Percentiles rank a stretch among this genome's conserved stretches.
phyloP scores from a whole-genome alignment of 2,329 filamentous ascomycete genomes.

The Aspergillus sp. region DNA sequence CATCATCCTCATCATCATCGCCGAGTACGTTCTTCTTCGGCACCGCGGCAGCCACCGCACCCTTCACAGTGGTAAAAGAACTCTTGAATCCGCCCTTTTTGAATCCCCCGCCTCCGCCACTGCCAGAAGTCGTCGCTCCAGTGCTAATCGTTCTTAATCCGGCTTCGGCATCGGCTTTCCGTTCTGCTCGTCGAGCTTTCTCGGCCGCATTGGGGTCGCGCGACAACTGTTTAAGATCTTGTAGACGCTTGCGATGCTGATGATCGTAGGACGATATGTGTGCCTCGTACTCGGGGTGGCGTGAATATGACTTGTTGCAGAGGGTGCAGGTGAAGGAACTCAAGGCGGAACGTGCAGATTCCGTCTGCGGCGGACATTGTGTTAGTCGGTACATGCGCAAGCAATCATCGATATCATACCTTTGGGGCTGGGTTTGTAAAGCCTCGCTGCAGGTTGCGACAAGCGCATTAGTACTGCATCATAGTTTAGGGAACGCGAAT shows the following conservation, averaged over 20 bases:
- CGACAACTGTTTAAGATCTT: conserved; percentile 47
- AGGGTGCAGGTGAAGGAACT: conserved; percentile 81
- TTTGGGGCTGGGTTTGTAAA: conserved; percentile 48
- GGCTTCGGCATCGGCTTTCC: conserved; percentile 42
- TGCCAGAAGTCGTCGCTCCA: conserved; percentile 19
- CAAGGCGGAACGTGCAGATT: conserved; percentile 69
- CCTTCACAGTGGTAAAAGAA: conserved; percentile 61
- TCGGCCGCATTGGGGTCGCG: conserved; percentile 43
- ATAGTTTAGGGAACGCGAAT: not conserved
- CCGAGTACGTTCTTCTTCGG: conserved; percentile 43
- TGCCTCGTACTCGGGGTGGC: conserved; percentile 94
- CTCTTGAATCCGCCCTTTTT: conserved; percentile 83
- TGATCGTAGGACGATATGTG: conserved; percentile 95
- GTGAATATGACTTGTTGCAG: conserved; percentile 90
- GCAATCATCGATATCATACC: conserved; percentile 23
- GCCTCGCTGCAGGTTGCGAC: conserved; percentile 36
- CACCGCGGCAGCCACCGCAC: conserved; percentile 21
- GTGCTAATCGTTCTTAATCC: conserved; percentile 27
- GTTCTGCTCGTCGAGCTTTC: conserved; percentile 41
- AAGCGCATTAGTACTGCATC: not conserved
- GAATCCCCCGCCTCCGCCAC: conserved; percentile 47
- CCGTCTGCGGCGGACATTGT: conserved; percentile 39
- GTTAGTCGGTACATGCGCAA: not conserved
- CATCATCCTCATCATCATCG: conserved; percentile 41
- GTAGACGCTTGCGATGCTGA: conserved; percentile 73